Conservation (phyloP, 2,329 filamentous ascomycete genomes). For the Knufia petricola region DNA sequence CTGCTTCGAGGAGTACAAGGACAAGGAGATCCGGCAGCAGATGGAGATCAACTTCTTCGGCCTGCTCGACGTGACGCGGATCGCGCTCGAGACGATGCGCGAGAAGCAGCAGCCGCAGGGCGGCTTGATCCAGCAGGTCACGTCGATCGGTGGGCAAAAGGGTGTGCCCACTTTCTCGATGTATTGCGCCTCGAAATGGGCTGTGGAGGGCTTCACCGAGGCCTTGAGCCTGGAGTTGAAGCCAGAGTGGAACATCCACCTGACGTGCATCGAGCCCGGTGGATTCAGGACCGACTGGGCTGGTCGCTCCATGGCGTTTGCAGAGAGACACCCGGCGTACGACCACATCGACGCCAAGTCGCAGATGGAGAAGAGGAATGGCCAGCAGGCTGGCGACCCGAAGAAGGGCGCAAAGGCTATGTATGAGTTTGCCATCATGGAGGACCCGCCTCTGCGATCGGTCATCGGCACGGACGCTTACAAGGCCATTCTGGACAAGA, state of each 20-base stretch:
- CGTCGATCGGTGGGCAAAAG: slow-evolving; percentile 41
- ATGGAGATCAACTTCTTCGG: slow-evolving; percentile 55
- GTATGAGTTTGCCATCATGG: slow-evolving; percentile 25
- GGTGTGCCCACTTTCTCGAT: slow-evolving; percentile 30
- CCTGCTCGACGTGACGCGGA: slow-evolving; percentile 42
- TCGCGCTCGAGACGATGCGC: slow-evolving; percentile 23
- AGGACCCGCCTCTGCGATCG: slow-evolving; percentile 16
- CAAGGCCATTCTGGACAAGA: slow-evolving; percentile 19
- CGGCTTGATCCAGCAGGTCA: slow-evolving; percentile 47
- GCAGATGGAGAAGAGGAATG: slow-evolving; percentile 21
- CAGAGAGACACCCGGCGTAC: slow-evolving; percentile 21
- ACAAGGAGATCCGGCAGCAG: slow-evolving; percentile 42
- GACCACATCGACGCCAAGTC: slow-evolving; percentile 21
- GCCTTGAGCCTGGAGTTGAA: slow-evolving; percentile 36
- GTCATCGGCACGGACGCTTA: slow-evolving; percentile 22
- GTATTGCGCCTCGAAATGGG: slow-evolving; percentile 38
- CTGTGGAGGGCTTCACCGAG: slow-evolving; percentile 41
- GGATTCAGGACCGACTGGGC: slow-evolving; percentile 23
- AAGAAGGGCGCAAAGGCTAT: slow-evolving; percentile 27
- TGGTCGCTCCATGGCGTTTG: slow-evolving; percentile 20
- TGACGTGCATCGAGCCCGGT: slow-evolving; percentile 24
- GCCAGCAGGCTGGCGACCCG: slow-evolving; percentile 25
- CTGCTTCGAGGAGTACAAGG: slow-evolving; percentile 43
- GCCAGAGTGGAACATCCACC: slow-evolving; percentile 35
- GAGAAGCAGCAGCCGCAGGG: slow-evolving; percentile 29